Conservation (phyloP, 495 filamentous ascomycete species). For the Platismatia glauca region DNA sequence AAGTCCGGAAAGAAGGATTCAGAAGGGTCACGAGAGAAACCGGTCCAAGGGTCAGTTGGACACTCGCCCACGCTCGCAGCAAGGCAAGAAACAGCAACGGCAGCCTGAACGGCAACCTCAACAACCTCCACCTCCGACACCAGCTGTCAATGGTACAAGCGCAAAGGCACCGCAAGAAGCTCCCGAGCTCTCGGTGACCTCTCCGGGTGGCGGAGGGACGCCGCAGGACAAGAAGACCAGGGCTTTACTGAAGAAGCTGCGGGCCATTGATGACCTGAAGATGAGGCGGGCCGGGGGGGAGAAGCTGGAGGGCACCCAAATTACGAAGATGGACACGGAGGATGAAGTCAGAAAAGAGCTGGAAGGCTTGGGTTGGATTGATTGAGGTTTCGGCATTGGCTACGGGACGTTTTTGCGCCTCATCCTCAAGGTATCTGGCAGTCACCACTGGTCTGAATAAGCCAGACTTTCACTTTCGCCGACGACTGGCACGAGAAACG, state of each 20-base stretch:
- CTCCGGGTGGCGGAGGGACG: slow-evolving; percentile 35
- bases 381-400: slow-evolving; percentile 3
- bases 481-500: background rate
- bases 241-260: slow-evolving; percentile 87
- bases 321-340: slow-evolving; percentile 96
- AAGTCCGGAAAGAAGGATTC: slow-evolving; percentile 58
- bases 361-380: slow-evolving; percentile 46
- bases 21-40: slow-evolving; percentile 44
- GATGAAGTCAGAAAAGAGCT: slow-evolving; percentile 72
- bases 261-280: slow-evolving; percentile 95
- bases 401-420: background rate
- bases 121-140: slow-evolving; percentile 14
- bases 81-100: slow-evolving; percentile 33
- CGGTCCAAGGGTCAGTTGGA: slow-evolving; percentile 47
- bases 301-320: slow-evolving; percentile 94
- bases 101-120: slow-evolving; percentile 12
- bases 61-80: slow-evolving; percentile 29
- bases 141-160: slow-evolving; percentile 19
- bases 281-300: slow-evolving; percentile 89
- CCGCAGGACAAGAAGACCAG: slow-evolving; percentile 81
- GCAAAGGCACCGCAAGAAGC: slow-evolving; percentile 25
- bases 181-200: slow-evolving; percentile 41
- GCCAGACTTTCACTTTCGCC: background rate
- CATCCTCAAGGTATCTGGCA: background rate
- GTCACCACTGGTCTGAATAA: background rate